Conservation (phyloP, 225 moss, liverwort and hornwort species). For the Marchantia polymorpha region DNA sequence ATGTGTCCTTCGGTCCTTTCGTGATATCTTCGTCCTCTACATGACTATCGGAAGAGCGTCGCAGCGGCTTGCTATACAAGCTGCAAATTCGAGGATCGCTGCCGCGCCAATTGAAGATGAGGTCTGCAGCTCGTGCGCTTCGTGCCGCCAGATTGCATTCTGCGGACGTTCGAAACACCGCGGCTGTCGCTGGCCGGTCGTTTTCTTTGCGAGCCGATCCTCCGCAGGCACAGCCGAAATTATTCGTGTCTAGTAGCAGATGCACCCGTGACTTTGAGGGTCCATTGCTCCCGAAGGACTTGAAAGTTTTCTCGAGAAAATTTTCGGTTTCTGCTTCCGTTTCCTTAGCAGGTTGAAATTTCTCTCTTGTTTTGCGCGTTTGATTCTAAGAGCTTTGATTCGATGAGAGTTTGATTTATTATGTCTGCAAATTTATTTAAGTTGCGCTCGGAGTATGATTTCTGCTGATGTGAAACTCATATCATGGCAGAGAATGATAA, state of each 20-base stretch:
- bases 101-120: conserved; percentile 22
- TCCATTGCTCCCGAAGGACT: neutral
- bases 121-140: conserved; percentile 26
- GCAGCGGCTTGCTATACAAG: conserved; percentile 22
- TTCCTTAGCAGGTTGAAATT: conserved; percentile 20
- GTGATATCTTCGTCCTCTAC: conserved; percentile 1
- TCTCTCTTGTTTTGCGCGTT: neutral
- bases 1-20: neutral
- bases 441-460: neutral
- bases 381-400: neutral
- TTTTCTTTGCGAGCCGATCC: neutral
- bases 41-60: conserved; percentile 24
- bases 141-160: conserved; percentile 13
- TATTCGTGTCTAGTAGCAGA: neutral
- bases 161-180: conserved; percentile 1
- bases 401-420: neutral
- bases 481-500: conserved; percentile 21
- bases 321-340: conserved; percentile 21
- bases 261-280: neutral
- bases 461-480: neutral
- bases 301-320: neutral
- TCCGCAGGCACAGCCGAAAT: neutral
- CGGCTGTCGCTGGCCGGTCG: neutral
- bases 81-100: conserved; percentile 9
- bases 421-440: no score